phyloP scores from a whole-genome alignment of 257 asterid genomes.

The Solanum microdontum region DNA sequence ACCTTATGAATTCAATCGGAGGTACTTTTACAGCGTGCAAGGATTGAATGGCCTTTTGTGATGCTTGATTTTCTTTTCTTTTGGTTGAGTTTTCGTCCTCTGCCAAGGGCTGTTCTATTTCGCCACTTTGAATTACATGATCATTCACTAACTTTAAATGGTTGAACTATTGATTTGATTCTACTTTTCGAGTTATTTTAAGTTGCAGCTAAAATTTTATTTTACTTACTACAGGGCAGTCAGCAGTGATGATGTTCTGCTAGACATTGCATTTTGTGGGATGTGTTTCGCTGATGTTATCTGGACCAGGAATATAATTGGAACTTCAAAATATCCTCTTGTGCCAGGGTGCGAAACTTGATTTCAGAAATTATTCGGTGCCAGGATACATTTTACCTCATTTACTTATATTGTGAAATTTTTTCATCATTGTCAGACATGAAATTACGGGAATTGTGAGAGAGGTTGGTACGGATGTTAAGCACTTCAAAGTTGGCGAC shows the following conservation, averaged over 20 bases:
- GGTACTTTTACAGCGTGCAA: constrained; percentile 19
- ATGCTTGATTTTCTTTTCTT: background rate
- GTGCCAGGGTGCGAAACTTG: constrained; percentile 71
- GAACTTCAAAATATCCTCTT: constrained; percentile 67
- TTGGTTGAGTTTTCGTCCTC: background rate
- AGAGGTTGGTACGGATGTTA: constrained; percentile 53
- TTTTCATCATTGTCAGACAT: constrained; percentile 33
- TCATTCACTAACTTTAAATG: background rate
- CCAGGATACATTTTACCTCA: background rate
- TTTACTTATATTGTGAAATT: background rate
- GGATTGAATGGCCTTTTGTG: background rate
- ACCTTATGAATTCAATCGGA: constrained; percentile 62
- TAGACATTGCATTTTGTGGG: constrained; percentile 61
- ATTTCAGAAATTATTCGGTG: background rate
- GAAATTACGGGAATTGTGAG: constrained; percentile 73
- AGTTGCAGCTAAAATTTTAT: background rate
- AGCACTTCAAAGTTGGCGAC: constrained; percentile 62
- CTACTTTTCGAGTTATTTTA: background rate
- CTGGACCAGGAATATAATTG: constrained; percentile 56
- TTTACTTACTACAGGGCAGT: constrained; percentile 36
- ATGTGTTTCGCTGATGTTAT: constrained; percentile 77
- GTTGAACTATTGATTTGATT: background rate
- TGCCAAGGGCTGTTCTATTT: background rate
- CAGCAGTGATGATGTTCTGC: constrained; percentile 55
- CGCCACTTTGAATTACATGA: background rate